These are phyloP conservation scores for Hibiscus syriacus DNA, from an alignment of 345 rosid genomes.

Conservation along the genomic window DNA sequence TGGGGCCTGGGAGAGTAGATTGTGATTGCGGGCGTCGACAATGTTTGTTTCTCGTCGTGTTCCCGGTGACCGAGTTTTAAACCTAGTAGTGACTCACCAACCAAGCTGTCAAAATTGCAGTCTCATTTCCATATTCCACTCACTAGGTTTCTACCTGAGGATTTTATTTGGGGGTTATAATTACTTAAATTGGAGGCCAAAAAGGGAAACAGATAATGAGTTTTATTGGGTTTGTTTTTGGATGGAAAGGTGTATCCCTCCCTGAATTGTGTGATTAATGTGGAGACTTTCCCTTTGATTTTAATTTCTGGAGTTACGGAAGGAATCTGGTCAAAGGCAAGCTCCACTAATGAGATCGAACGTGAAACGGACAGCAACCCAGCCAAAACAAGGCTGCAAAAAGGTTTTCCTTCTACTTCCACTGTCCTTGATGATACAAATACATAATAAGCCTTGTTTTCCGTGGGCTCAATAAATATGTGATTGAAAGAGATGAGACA, in stretches of 20 bases:
- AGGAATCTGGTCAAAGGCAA: constrained; percentile 22
- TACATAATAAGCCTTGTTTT: no score
- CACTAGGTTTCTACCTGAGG: no score
- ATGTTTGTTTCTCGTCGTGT: background rate
- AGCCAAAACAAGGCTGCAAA: constrained; percentile 20
- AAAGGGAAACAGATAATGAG: background rate
- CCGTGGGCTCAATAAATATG: no score
- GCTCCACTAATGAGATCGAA: background rate
- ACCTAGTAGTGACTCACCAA: background rate
- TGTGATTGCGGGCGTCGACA: background rate
- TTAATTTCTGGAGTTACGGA: background rate
- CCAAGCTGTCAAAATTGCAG: background rate
- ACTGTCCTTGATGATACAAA: no score
- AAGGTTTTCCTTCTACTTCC: background rate
- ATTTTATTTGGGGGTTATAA: background rate
- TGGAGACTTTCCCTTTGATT: no score
- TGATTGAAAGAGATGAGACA: no score
- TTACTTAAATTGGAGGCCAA: background rate
- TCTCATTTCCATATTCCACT: background rate
- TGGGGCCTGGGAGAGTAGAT: no score
- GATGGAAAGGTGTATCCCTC: background rate
- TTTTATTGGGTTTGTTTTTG: background rate
- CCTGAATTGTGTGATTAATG: background rate
- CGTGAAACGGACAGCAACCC: background rate
- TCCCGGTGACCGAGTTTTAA: background rate